Evolutionary conservation across 805 yeast species (phyloP), one percentile per base, ranked within the genome.

Genomic region (Candida vartiovaarae): DNA sequence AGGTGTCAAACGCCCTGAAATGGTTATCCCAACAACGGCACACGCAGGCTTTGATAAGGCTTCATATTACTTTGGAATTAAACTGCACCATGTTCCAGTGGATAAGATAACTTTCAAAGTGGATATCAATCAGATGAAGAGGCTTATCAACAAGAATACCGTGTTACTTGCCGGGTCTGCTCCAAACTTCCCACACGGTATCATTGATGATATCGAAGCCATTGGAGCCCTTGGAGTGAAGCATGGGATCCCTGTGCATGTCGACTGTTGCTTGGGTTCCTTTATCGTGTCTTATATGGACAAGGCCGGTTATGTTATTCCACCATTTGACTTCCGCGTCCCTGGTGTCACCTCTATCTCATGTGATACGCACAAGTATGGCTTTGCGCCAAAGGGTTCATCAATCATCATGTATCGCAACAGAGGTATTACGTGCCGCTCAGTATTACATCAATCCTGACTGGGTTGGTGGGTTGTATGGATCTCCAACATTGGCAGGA

Each of bases 321-420:
- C 70, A 32, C 57, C 66, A 9, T 90, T 91, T 65, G 98, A 93
- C 61, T 91, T 91, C 66, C 69, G 91, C 51, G 72, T 88, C 3
- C 83, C 87, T 1, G 93, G 93, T 30, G 98, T 93, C n/a, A 93
- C 98, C 1, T 89, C 97, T 3, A 91, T 91, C 45, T 86, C 96
- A n/a, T 93, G 98, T 66, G 99, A 91, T 62, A 91, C 99, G n/a
- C 99, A 91, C 70, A 91, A 91, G 64, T 91, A 91, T 59, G 99
- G 98, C 1, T 93, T 91, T 71, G 97, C 98, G 7, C 99, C 99
- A 34, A 91, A 91, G 64, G 99, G 99, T 8, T 83, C 95, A 0
- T 87, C 96, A 1, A 75, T 91, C 25, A 84, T 93, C 54, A 83
- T 93, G 95, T 93, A 93, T 64, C 75, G 97, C 38, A 65, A 73